Evolutionary conservation across 1,139 yeast genomes (phyloP).

Genomic region (Pichia sp.): DNA sequence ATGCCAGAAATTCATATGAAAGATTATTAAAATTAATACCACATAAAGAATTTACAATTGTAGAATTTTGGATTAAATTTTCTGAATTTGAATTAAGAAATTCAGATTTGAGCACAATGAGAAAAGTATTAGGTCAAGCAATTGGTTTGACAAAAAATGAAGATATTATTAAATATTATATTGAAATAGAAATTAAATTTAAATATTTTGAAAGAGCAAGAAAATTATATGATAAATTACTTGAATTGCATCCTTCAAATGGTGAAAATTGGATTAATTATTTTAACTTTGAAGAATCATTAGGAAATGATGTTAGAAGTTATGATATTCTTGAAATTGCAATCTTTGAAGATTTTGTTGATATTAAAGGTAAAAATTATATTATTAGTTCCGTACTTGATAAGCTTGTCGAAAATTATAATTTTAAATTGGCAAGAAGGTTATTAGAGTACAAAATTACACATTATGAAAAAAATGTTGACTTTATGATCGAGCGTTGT

Average conservation of each 20-base stretch:
- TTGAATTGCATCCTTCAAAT: constrained; percentile 46
- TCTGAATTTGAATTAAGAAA: constrained; percentile 74
- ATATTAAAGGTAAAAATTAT: constrained; percentile 24
- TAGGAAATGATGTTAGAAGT: constrained; percentile 68
- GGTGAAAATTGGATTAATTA: constrained; percentile 49
- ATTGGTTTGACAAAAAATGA: constrained; percentile 62
- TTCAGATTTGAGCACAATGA: constrained; percentile 40
- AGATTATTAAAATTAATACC: constrained; percentile 48
- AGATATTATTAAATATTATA: constrained; percentile 57
- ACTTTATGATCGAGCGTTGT: constrained; percentile 51
- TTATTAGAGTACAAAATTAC: constrained; percentile 39
- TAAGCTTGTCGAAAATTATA: constrained; percentile 52
- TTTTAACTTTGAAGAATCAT: constrained; percentile 58
- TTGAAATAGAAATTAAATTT: constrained; percentile 46
- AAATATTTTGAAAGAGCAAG: constrained; percentile 80
- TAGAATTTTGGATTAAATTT: constrained; percentile 65
- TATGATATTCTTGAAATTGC: constrained; percentile 57
- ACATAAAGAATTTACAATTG: constrained; percentile 54
- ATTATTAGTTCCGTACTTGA: constrained; percentile 48
- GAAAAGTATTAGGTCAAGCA: constrained; percentile 67
- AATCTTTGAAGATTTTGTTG: constrained; percentile 30
- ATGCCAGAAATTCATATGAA: constrained; percentile 48
- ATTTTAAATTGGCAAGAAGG: constrained; percentile 51
- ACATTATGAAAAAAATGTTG: constrained; percentile 21
- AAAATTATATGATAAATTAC: constrained; percentile 58